Base-by-base conservation (phyloP, 805 yeast genomes). In the Ogataea ganodermae region DNA sequence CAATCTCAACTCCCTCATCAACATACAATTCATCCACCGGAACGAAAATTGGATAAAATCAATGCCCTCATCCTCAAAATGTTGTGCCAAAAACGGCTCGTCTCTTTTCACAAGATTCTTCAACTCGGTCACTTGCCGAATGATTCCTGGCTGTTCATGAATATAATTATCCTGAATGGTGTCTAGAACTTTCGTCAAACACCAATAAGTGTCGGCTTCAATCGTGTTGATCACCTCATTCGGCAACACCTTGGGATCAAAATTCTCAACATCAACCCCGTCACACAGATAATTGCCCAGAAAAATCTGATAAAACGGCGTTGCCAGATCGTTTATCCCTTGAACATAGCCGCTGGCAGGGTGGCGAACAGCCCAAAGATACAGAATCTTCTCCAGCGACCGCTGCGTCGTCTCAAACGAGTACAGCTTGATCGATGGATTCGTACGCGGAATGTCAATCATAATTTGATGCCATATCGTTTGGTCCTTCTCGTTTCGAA, bases 321-420 rank as follows among this genome's bases (percentile, higher is more conserved):
- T 92, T 13, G 84, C 89, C 42, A 92, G 74, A 68, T 92, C 99
- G 65, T 92, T 92, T 43, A 92, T 92, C 22, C 99, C 99, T 70
- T 92, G 99, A 17, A 92, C 99, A 66, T 92, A 92, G 13, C 99
- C 99, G 61, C 94, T 84, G 6, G 98, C 97, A 1, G 99, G 98
- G 63, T 94, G 98, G 56, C 98, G 76, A 21, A 92, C 83, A 0
- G 98, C 95, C 99, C 99, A 92, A 27, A 92, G 71, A 61, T 90
- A 92, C 45, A 92, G 70, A 8, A 94, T 82, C 55, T 86, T 81
- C 58, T 91, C 90, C 49, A 92, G 71, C 13, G 95, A 81, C 46
- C 82, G 71, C 57, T 92, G 98, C 0, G 94, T 88, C 2, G 83
- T 71, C 17, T 78, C 78, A 56, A 64, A 79, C 13, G 84, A 74